Evolutionary conservation across 2,329 filamentous ascomycete genomes (phyloP).

Genomic region (Penicillium sp.): DNA sequence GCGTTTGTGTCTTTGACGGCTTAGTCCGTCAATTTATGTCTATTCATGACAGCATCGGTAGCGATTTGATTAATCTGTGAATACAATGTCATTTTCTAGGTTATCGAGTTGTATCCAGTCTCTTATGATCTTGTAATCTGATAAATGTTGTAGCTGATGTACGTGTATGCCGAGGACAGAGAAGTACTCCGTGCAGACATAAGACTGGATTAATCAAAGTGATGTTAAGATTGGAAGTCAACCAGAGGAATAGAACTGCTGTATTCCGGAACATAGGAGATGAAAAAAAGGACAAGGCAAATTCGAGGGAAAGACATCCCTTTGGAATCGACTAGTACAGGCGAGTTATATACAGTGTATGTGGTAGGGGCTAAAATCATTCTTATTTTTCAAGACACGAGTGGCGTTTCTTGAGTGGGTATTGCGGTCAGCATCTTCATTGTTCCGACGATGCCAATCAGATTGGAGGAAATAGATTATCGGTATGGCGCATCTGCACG

Average conservation of each 20-base stretch:
- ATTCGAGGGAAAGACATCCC: conserved; percentile 18
- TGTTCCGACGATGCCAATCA: background rate
- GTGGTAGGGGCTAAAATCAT: conserved; percentile 17
- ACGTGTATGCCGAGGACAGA: background rate
- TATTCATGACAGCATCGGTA: conserved; percentile 27
- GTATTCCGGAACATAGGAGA: conserved; percentile 30
- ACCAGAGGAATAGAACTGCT: conserved; percentile 23
- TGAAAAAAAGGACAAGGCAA: conserved; percentile 24
- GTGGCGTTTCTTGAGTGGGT: conserved; percentile 7
- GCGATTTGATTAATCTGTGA: conserved; percentile 29
- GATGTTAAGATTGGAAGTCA: conserved; percentile 13
- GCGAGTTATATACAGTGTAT: conserved; percentile 35
- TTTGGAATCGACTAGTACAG: conserved; percentile 33
- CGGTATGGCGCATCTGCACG: conserved; percentile 90
- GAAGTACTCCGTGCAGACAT: background rate
- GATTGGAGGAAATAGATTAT: conserved; percentile 46
- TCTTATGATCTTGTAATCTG: background rate
- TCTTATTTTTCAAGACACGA: conserved; percentile 20
- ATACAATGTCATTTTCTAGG: conserved; percentile 25
- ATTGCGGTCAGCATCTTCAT: conserved; percentile 6
- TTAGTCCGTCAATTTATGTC: conserved; percentile 26
- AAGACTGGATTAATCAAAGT: background rate
- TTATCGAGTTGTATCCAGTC: conserved; percentile 11
- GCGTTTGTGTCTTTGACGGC: conserved; percentile 24
- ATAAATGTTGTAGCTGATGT: background rate